Percentiles rank a stretch among this genome's conserved stretches.
Conservation (phyloP, 139 green algal genomes). For the Chlamydomonas sp. region DNA sequence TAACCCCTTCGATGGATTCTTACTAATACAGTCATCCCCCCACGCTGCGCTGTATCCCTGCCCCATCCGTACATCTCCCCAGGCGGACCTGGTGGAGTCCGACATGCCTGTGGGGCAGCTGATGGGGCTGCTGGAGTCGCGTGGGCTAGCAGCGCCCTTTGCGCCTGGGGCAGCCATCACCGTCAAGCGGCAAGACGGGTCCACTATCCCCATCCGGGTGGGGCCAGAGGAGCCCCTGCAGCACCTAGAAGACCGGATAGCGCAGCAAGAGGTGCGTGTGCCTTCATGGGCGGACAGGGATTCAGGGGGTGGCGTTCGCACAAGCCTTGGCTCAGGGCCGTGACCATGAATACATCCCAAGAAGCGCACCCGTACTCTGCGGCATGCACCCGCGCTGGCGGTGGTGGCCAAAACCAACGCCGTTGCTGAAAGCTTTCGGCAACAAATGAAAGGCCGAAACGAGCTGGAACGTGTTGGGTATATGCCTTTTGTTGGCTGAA, state of each 20-base stretch:
- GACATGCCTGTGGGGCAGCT: constrained; percentile 34
- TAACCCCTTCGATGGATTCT: not conserved
- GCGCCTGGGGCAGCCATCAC: constrained; percentile 19
- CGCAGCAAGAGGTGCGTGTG: constrained; percentile 13
- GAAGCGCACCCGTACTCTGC: not conserved
- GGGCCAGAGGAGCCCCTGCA: constrained; percentile 1
- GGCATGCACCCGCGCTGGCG: not conserved
- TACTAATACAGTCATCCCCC: not conserved
- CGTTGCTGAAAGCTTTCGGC: too few species aligned
- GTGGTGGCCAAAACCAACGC: too few species aligned
- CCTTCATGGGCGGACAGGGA: not conserved
- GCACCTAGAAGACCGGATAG: constrained; percentile 17
- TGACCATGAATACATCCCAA: too few species aligned
- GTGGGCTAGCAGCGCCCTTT: constrained; percentile 42
- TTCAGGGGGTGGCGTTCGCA: not conserved
- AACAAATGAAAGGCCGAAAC: too few species aligned
- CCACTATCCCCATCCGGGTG: constrained; percentile 26
- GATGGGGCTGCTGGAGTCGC: constrained; percentile 40
- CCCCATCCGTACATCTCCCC: not conserved
- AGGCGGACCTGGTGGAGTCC: constrained; percentile 45
- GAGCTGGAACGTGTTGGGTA: too few species aligned
- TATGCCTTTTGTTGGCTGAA: too few species aligned
- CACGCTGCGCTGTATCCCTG: not conserved
- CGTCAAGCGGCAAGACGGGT: constrained; percentile 45
- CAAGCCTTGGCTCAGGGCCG: too few species aligned